phyloP scores from a whole-genome alignment of 2,329 filamentous ascomycete genomes.

The Pseudogymnoascus sp. region DNA sequence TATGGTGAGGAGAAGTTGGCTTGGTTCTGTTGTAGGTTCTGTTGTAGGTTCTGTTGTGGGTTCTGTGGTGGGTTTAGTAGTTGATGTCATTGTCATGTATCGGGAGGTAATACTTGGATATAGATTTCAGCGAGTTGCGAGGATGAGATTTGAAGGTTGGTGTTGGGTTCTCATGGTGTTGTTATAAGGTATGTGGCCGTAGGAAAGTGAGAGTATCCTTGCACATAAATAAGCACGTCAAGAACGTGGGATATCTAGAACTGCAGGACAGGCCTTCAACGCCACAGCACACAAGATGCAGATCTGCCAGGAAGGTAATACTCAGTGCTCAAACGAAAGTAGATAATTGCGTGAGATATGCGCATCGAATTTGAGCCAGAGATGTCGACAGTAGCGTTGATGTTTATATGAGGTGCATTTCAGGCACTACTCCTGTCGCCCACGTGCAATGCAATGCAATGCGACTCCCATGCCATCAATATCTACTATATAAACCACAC shows the following conservation, averaged over 20 bases:
- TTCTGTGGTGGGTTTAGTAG: too few relatives aligned
- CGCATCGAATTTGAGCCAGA: not conserved
- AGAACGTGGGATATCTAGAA: not conserved
- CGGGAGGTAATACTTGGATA: too few relatives aligned
- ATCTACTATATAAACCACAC: not conserved
- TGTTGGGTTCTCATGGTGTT: not conserved
- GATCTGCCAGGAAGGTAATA: not conserved
- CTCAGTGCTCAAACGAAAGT: too few relatives aligned
- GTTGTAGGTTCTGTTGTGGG: too few relatives aligned
- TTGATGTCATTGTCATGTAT: too few relatives aligned
- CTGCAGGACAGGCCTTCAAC: not conserved
- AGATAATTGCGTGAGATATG: not conserved
- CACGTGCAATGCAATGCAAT: not conserved
- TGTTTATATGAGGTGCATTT: not conserved
- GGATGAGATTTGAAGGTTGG: not conserved
- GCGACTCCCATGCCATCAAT: not conserved
- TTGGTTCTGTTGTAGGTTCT: not conserved
- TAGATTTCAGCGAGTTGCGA: not conserved
- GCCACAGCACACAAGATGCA: not conserved
- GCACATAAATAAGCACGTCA: not conserved
- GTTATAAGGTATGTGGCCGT: not conserved
- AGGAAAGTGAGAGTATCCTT: not conserved
- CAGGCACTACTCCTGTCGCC: not conserved
- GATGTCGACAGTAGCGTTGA: not conserved
- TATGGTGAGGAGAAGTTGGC: not conserved